Percentiles rank a stretch among this genome's conserved stretches.
Conservation (phyloP, 108 stramenopile species). For the Cyclotella sp. region DNA sequence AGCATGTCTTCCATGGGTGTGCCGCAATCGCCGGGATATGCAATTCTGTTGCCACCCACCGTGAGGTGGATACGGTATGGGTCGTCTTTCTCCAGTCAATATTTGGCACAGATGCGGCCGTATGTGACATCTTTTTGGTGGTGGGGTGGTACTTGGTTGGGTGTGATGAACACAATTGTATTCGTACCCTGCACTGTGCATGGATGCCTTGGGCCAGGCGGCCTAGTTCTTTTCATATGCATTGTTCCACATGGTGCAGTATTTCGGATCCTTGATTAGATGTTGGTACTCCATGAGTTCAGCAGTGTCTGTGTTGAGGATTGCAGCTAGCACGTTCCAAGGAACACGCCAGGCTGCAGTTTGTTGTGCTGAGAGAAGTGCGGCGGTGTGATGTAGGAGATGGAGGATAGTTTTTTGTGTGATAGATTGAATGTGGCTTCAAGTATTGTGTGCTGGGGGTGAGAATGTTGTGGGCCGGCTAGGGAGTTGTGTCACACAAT, state of each 20-base stretch:
- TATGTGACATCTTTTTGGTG: constrained; percentile 25
- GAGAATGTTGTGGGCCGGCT: no score
- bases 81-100: constrained; percentile 34
- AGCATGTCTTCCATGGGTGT: constrained; percentile 33
- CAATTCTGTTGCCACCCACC: constrained; percentile 45
- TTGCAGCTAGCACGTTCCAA: neutral
- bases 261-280: neutral
- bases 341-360: neutral
- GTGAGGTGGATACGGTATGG: constrained; percentile 21
- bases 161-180: constrained; percentile 32
- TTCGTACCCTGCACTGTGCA: constrained; percentile 9
- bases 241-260: constrained; percentile 4
- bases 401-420: no score
- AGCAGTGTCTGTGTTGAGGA: constrained; percentile 18
- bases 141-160: constrained; percentile 22
- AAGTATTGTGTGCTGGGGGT: no score
- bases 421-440: no score
- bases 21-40: constrained; percentile 12
- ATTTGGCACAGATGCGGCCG: constrained; percentile 21
- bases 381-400: neutral
- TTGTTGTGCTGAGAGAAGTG: neutral
- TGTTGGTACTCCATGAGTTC: constrained; percentile 12
- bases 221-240: constrained; percentile 15
- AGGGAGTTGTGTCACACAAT: no score
- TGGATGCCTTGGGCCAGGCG: constrained; percentile 16